A percentile compares a stretch with the other conserved stretches of the same genome.
These are phyloP conservation scores for Haplosporangium sp. DNA, from an alignment of 371 early-diverging fungal genomes.

Conservation along the genomic window DNA sequence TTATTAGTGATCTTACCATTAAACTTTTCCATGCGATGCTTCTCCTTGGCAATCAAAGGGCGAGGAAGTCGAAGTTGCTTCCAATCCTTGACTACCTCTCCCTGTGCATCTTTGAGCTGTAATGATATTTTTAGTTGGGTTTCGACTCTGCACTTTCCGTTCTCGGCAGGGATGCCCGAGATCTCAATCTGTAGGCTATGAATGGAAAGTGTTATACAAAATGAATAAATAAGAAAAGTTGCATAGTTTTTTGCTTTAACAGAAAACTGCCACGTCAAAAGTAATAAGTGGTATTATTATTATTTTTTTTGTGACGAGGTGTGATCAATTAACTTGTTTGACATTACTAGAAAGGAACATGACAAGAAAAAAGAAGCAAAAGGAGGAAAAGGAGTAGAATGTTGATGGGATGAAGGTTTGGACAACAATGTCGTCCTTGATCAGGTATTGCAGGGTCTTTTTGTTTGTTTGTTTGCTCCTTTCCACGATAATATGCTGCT, in stretches of 20 bases:
- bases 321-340: not conserved
- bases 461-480: too few species aligned
- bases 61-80: constrained; percentile 76
- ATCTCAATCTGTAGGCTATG: constrained; percentile 61
- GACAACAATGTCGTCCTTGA: too few species aligned
- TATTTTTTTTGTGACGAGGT: not conserved
- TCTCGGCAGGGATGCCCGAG: constrained; percentile 74
- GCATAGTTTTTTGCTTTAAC: not conserved
- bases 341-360: too few species aligned
- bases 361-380: too few species aligned
- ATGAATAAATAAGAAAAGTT: not conserved
- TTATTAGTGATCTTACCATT: constrained; percentile 26
- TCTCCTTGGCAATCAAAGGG: constrained; percentile 69
- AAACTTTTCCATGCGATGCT: constrained; percentile 58
- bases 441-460: too few species aligned
- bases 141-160: constrained; percentile 82
- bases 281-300: not conserved
- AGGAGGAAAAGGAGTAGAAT: too few species aligned
- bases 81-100: constrained; percentile 71
- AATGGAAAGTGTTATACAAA: not conserved
- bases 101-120: constrained; percentile 64
- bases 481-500: too few species aligned
- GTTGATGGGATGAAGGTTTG: too few species aligned
- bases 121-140: constrained; percentile 81
- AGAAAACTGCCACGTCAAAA: not conserved